These are phyloP conservation scores for Microdochium paspali DNA, from an alignment of 2,329 filamentous ascomycete species.

Conservation along the genomic window DNA sequence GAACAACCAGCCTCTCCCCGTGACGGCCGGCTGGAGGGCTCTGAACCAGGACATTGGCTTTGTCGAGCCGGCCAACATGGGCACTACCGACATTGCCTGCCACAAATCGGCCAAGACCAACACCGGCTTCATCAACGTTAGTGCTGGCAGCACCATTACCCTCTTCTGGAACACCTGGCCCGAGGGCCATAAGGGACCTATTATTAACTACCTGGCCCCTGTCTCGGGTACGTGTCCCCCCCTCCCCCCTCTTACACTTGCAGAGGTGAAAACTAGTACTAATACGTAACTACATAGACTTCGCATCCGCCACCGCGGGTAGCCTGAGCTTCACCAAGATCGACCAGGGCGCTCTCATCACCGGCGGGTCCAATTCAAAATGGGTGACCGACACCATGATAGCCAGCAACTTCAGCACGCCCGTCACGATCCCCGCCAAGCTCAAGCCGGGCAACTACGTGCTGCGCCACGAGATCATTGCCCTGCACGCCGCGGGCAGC, in stretches of 20 bases:
- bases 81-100: slow-evolving; percentile 1
- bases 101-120: slow-evolving; percentile 30
- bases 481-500: slow-evolving; percentile 29
- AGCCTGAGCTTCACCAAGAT: slow-evolving; percentile 63
- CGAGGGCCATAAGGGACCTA: slow-evolving; percentile 24
- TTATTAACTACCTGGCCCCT: slow-evolving; percentile 24
- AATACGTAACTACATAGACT: not conserved
- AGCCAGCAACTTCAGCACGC: slow-evolving; percentile 33
- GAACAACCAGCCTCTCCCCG: slow-evolving; percentile 5
- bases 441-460: slow-evolving; percentile 37
- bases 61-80: slow-evolving; percentile 18
- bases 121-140: slow-evolving; percentile 23
- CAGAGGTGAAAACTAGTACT: too few relatives aligned
- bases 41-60: slow-evolving; percentile 20
- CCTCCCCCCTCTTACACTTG: too few relatives aligned
- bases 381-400: slow-evolving; percentile 27
- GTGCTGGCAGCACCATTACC: slow-evolving; percentile 23
- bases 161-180: slow-evolving; percentile 30
- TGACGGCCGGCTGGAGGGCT: slow-evolving; percentile 10
- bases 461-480: slow-evolving; percentile 38
- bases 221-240: slow-evolving; percentile 18
- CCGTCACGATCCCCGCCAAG: slow-evolving; percentile 30
- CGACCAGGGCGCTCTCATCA: slow-evolving; percentile 56
- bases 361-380: slow-evolving; percentile 21
- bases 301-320: not conserved